Evolutionary conservation across 345 rosid genomes (phyloP).

Genomic region (Diplotaxis tenuifolia): DNA sequence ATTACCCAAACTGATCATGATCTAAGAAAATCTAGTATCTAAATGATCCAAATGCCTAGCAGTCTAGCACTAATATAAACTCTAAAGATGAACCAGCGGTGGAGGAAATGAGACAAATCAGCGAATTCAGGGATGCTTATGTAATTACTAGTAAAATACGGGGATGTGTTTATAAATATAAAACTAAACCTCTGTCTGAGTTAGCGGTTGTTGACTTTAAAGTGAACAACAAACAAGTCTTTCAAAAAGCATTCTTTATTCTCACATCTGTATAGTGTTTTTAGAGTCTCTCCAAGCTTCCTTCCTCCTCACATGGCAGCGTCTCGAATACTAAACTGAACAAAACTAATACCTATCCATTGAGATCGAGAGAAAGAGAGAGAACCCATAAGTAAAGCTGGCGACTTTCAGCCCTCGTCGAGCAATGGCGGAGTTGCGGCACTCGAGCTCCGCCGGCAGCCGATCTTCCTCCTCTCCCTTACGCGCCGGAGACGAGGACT

Average conservation of each 20-base stretch:
- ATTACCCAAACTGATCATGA: too few species aligned
- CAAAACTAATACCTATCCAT: slow-evolving; percentile 13
- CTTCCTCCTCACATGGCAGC: slow-evolving; percentile 30
- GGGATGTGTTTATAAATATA: not conserved
- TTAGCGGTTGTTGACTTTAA: slow-evolving; percentile 27
- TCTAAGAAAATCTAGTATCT: too few species aligned
- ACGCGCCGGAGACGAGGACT: slow-evolving; percentile 48
- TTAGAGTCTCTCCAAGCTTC: slow-evolving; percentile 18
- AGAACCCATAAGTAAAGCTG: slow-evolving; percentile 35
- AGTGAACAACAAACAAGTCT: not conserved
- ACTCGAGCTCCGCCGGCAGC: slow-evolving; percentile 86
- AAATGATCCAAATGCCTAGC: too few species aligned
- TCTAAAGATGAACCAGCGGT: not conserved
- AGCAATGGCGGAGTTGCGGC: slow-evolving; percentile 91
- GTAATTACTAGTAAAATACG: not conserved
- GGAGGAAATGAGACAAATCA: slow-evolving; percentile 4
- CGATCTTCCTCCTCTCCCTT: slow-evolving; percentile 79
- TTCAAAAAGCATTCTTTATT: slow-evolving; percentile 1
- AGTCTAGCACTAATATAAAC: too few species aligned
- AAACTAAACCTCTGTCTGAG: not conserved
- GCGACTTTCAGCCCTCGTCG: slow-evolving; percentile 70
- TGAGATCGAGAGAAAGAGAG: not conserved
- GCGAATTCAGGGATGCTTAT: not conserved
- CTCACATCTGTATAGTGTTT: not conserved
- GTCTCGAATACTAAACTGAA: slow-evolving; percentile 18